Percentiles rank a stretch among this genome's conserved stretches.
These are phyloP conservation scores for Tetrahymena elliotti DNA, from an alignment of 73 alveolate genomes.

Conservation along the genomic window DNA sequence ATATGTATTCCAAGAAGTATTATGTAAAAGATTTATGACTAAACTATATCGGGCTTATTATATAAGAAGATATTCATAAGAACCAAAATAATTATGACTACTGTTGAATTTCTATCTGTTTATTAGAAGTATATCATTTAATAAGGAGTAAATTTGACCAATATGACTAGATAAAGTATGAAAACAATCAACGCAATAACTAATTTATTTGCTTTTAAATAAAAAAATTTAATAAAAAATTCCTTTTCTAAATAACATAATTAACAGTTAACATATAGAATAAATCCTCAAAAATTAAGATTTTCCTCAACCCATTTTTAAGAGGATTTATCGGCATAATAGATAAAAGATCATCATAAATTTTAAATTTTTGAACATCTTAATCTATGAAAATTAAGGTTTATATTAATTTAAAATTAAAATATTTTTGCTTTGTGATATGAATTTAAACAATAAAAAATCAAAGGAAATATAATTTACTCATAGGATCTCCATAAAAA, in stretches of 20 bases:
- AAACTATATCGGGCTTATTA: background rate
- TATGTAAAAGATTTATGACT: background rate
- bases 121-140: background rate
- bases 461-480: background rate
- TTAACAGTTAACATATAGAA: too few species aligned
- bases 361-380: too few species aligned
- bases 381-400: too few species aligned
- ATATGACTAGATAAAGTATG: background rate
- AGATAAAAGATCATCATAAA: too few species aligned
- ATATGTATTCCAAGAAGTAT: background rate
- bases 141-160: background rate
- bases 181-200: background rate
- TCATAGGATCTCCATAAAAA: background rate
- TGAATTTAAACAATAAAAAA: background rate
- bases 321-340: too few species aligned
- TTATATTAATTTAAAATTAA: too few species aligned
- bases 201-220: background rate
- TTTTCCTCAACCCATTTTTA: too few species aligned
- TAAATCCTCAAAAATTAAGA: too few species aligned
- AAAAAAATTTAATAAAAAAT: background rate
- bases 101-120: background rate
- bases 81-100: background rate
- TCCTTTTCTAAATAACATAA: too few species aligned
- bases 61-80: background rate
- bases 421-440: too few species aligned